Conservation (phyloP, 495 filamentous ascomycete species). For the Aspergillus bertholletiae region DNA sequence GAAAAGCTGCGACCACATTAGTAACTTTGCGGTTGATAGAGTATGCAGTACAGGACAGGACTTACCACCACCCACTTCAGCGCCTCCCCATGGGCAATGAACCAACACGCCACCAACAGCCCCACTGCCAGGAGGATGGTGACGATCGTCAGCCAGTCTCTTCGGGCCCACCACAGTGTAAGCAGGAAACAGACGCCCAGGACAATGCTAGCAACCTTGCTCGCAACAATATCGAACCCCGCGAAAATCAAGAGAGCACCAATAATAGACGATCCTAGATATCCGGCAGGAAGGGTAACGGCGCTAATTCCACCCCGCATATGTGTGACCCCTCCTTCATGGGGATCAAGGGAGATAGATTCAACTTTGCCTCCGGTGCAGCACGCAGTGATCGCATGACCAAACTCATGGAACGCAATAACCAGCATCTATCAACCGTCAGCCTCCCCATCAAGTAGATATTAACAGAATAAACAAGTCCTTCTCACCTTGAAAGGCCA, state of each 20-base stretch:
- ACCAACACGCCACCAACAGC: constrained; percentile 72
- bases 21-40: neutral
- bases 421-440: constrained; percentile 63
- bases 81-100: constrained; percentile 70
- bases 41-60: neutral
- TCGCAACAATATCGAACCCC: constrained; percentile 76
- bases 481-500: constrained; percentile 76
- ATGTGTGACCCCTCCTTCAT: constrained; percentile 71
- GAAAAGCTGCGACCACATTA: constrained; percentile 47
- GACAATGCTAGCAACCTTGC: constrained; percentile 70
- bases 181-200: constrained; percentile 71
- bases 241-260: constrained; percentile 76
- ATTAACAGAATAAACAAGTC: too few species aligned
- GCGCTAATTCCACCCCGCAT: constrained; percentile 75
- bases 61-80: constrained; percentile 66
- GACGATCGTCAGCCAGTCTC: constrained; percentile 70
- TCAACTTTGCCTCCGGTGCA: constrained; percentile 71
- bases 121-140: constrained; percentile 68
- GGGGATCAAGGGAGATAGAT: constrained; percentile 66
- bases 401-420: constrained; percentile 82
- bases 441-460: constrained; percentile 5
- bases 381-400: constrained; percentile 69
- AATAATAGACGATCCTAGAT: constrained; percentile 71
- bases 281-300: constrained; percentile 72
- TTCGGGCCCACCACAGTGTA: constrained; percentile 75